Conservation (phyloP, 345 rosid genomes). For the Gossypioides kirkii region DNA sequence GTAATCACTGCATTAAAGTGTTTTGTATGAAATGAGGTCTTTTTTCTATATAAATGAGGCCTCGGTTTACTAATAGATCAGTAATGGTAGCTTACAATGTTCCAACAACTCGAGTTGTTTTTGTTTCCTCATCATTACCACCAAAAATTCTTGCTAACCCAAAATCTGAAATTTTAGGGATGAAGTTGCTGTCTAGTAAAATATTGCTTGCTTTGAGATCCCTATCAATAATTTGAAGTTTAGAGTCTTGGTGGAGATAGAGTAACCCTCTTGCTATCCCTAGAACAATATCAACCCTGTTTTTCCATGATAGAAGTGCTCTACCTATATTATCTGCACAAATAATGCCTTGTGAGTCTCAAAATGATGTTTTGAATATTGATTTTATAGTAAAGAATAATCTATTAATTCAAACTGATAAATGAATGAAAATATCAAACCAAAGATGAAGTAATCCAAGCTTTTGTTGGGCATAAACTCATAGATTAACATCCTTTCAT, state of each 20-base stretch:
- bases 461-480: too few relatives aligned
- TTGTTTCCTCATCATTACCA: constrained; percentile 2
- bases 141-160: constrained; percentile 12
- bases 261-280: constrained; percentile 41
- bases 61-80: neutral
- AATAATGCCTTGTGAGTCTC: neutral
- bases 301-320: too few relatives aligned
- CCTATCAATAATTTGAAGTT: constrained; percentile 34
- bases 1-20: constrained; percentile 6
- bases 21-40: neutral
- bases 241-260: constrained; percentile 40
- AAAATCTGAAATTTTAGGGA: constrained; percentile 42
- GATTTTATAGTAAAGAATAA: neutral
- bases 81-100: neutral
- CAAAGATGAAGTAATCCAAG: too few relatives aligned
- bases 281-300: constrained; percentile 27
- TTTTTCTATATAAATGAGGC: neutral
- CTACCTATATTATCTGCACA: too few relatives aligned
- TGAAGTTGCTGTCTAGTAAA: constrained; percentile 18
- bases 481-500: too few relatives aligned
- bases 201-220: constrained; percentile 34
- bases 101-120: constrained; percentile 4
- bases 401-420: neutral
- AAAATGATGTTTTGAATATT: neutral
- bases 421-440: neutral